Evolutionary conservation across 2,329 filamentous ascomycete genomes (phyloP).

Genomic region (Ophiostoma australiae): DNA sequence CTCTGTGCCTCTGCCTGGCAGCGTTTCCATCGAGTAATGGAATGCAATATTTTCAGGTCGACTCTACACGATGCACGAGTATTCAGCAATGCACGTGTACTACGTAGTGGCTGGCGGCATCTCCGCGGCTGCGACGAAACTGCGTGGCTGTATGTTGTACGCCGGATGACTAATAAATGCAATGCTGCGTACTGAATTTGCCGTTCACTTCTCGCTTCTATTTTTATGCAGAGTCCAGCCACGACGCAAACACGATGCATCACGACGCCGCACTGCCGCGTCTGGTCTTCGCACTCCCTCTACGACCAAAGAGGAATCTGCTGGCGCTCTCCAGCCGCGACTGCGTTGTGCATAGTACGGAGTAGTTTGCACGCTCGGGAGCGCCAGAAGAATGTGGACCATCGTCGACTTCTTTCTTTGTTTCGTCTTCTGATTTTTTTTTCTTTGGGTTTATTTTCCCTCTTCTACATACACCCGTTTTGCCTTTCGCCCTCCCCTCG

Average conservation of each 20-base stretch:
- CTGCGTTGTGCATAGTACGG: no score
- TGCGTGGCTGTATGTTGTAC: no score
- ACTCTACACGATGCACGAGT: no score
- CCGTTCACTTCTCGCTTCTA: not conserved
- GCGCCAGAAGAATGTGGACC: not conserved
- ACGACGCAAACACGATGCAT: not conserved
- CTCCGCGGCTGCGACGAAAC: not conserved
- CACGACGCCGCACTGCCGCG: not conserved
- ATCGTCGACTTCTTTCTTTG: not conserved
- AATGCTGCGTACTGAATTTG: not conserved
- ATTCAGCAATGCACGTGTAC: no score
- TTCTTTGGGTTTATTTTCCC: not conserved
- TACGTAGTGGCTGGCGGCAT: not conserved
- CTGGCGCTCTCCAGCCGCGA: not conserved
- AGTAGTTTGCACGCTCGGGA: not conserved
- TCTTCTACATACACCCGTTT: no score
- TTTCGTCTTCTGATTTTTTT: not conserved
- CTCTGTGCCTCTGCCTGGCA: no score
- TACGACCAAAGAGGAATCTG: not conserved
- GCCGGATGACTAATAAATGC: not conserved
- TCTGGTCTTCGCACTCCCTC: not conserved
- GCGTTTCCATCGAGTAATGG: constrained; percentile 3
- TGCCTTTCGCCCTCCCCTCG: no score
- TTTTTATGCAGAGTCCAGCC: not conserved
- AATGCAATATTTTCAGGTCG: not conserved